Percentiles rank a stretch among this genome's conserved stretches.
These are phyloP conservation scores for Cicer cuneatum DNA, from an alignment of 306 rosid genomes.

Conservation along the genomic window DNA sequence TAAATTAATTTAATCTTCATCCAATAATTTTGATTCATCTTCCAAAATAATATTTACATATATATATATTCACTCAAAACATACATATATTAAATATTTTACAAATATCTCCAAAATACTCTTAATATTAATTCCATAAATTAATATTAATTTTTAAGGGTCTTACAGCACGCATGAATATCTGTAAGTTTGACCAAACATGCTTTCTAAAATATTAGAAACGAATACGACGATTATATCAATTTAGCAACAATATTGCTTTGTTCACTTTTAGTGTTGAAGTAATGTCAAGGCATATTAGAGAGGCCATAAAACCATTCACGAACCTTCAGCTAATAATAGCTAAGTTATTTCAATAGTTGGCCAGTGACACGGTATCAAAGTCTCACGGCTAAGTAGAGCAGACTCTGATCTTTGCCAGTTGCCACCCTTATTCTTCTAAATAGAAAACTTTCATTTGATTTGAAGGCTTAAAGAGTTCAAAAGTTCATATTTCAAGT, in stretches of 20 bases:
- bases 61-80: too few relatives aligned
- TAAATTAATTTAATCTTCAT: too few relatives aligned
- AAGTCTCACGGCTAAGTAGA: background rate
- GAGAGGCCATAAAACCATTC: conserved; percentile 14
- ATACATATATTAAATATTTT: too few relatives aligned
- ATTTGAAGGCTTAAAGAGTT: conserved; percentile 13
- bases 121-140: too few relatives aligned
- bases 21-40: too few relatives aligned
- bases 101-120: too few relatives aligned
- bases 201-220: conserved; percentile 27
- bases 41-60: too few relatives aligned
- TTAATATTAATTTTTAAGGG: too few relatives aligned
- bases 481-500: background rate
- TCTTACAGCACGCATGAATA: conserved; percentile 82
- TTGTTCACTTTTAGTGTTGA: background rate
- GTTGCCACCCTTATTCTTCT: background rate
- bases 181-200: conserved; percentile 56
- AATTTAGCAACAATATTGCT: conserved; percentile 8
- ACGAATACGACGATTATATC: conserved; percentile 10
- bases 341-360: background rate
- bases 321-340: conserved; percentile 13
- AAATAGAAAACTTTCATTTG: conserved; percentile 6
- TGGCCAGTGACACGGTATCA: conserved; percentile 1
- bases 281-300: background rate
- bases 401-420: conserved; percentile 3